Evolutionary conservation across 345 rosid species (phyloP).

Genomic region (Corchorus capsularis): DNA sequence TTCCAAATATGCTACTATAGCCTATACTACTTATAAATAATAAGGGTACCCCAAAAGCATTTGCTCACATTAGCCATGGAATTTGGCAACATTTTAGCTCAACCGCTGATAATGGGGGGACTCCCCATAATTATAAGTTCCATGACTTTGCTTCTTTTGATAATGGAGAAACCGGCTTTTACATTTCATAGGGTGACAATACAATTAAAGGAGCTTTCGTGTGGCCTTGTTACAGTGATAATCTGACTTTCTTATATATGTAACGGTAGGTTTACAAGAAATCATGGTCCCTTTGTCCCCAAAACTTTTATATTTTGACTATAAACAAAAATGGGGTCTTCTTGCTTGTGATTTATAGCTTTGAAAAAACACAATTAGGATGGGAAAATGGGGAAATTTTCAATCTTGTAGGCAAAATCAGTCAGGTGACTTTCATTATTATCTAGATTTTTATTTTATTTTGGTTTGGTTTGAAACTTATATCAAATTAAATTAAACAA

Average conservation of each 20-base stretch:
- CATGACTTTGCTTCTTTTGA: slow-evolving; percentile 6
- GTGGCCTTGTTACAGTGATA: background rate
- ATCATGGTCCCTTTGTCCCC: background rate
- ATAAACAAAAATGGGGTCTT: too few species aligned
- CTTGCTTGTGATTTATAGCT: background rate
- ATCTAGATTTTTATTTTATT: background rate
- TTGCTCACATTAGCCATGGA: background rate
- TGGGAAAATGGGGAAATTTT: background rate
- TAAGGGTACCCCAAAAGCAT: background rate
- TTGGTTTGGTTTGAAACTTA: background rate
- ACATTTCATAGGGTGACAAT: background rate
- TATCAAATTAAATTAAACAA: background rate
- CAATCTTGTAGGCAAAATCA: background rate
- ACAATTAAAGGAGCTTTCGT: background rate
- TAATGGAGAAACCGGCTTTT: background rate
- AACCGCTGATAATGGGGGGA: background rate
- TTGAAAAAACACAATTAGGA: background rate
- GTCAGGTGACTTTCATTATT: background rate
- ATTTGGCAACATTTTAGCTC: background rate
- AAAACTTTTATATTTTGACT: too few species aligned
- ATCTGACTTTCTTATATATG: background rate
- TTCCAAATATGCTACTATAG: background rate
- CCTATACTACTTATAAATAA: background rate
- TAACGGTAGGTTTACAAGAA: background rate
- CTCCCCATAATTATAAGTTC: background rate